Percentiles rank a stretch among this genome's conserved stretches.
Evolutionary conservation across 768 basidiomycete genomes (phyloP).

Genomic region (Lactarius akahatsu): DNA sequence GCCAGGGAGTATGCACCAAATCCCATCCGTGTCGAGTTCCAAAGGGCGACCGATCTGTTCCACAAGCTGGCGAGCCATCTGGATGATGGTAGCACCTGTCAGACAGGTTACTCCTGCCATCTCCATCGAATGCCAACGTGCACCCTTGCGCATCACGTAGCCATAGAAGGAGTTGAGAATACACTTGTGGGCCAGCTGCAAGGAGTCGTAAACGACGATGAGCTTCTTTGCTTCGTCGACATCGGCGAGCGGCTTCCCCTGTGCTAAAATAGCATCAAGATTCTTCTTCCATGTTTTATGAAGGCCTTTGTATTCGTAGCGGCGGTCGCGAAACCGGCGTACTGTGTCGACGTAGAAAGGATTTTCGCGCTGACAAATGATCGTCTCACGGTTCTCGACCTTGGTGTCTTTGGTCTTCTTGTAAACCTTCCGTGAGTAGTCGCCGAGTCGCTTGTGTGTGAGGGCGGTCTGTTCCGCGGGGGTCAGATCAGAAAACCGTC

Average conservation of each 20-base stretch:
- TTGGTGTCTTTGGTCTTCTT: slow-evolving; percentile 98
- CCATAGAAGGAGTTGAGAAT: slow-evolving; percentile 99
- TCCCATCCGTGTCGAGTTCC: slow-evolving; percentile 97
- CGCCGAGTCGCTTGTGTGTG: slow-evolving; percentile 93
- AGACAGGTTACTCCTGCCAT: slow-evolving; percentile 99
- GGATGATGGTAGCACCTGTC: slow-evolving; percentile 96
- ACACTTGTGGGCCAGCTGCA: slow-evolving; percentile 99
- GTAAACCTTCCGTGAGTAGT: slow-evolving; percentile 98
- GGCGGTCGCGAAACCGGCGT: slow-evolving; percentile 91
- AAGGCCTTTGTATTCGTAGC: slow-evolving; percentile 98
- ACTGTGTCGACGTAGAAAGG: slow-evolving; percentile 99
- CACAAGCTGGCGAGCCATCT: slow-evolving; percentile 96
- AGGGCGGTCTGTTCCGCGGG: slow-evolving; percentile 86
- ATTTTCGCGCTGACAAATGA: slow-evolving; percentile 96
- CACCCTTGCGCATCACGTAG: slow-evolving; percentile 99
- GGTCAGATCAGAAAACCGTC: slow-evolving; percentile 81
- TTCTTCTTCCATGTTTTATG: slow-evolving; percentile 99
- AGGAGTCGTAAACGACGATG: slow-evolving; percentile 97
- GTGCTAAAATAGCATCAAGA: slow-evolving; percentile 69
- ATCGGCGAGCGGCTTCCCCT: slow-evolving; percentile 74
- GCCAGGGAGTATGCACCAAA: slow-evolving; percentile 99
- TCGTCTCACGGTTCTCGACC: slow-evolving; percentile 88
- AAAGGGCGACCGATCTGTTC: slow-evolving; percentile 97
- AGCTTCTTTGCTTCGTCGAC: slow-evolving; percentile 98
- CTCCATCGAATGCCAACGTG: slow-evolving; percentile 99